phyloP scores from a whole-genome alignment of 345 rosid genomes.

The Murraya paniculata region DNA sequence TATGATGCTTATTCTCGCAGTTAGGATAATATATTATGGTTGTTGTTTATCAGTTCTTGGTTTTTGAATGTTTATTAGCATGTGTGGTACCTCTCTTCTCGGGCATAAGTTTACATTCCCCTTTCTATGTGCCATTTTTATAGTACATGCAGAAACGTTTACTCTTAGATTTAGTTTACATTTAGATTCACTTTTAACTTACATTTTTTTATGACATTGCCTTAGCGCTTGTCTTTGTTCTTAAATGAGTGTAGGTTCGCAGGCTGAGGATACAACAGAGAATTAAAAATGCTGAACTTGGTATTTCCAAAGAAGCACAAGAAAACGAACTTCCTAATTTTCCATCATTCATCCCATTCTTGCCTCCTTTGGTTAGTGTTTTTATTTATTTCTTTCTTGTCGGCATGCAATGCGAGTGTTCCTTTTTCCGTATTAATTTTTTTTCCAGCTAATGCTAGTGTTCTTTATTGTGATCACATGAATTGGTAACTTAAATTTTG shows the following conservation, averaged over 20 bases:
- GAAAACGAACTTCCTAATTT: constrained; percentile 88
- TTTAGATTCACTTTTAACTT: background rate
- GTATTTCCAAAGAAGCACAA: constrained; percentile 44
- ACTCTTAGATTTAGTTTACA: background rate
- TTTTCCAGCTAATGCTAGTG: background rate
- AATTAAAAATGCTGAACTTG: constrained; percentile 71
- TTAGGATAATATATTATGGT: background rate
- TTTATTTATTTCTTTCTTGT: background rate
- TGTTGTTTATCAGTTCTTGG: background rate
- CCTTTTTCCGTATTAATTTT: too few relatives aligned
- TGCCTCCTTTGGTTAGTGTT: constrained; percentile 82
- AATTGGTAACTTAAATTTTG: background rate
- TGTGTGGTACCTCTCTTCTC: background rate
- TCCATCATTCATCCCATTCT: constrained; percentile 95
- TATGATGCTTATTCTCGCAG: background rate
- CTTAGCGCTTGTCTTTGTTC: background rate
- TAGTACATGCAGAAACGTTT: background rate
- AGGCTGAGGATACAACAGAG: constrained; percentile 94
- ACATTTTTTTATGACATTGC: background rate
- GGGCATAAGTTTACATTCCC: background rate
- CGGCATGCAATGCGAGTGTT: background rate
- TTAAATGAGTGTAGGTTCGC: constrained; percentile 50
- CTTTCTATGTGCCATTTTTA: background rate
- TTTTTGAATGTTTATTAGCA: background rate
- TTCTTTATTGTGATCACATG: background rate